phyloP scores from a whole-genome alignment of 2,329 filamentous ascomycete genomes.

The Penicillium sp. region DNA sequence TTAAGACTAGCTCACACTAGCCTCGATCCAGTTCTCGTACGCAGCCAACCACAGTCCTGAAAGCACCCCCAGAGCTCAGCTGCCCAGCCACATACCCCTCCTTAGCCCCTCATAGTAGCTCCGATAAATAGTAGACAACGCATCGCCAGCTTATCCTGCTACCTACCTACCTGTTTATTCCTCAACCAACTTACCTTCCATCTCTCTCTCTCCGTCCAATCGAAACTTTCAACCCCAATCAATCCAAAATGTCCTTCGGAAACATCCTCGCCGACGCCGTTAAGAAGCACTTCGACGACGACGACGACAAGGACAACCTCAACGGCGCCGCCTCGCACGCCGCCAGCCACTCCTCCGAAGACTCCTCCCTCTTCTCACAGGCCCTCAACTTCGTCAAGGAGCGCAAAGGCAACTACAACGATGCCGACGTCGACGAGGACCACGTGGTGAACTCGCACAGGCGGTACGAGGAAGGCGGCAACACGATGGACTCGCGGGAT shows the following conservation, averaged over 20 bases:
- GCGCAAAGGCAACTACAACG: slow-evolving; percentile 54
- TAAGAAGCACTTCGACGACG: slow-evolving; percentile 20
- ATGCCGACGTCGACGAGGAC: slow-evolving; percentile 64
- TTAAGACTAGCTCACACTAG: not conserved
- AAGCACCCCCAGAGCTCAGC: slow-evolving; percentile 9
- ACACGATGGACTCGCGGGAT: slow-evolving; percentile 49
- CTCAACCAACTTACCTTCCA: not conserved
- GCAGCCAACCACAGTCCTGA: not conserved
- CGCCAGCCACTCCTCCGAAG: slow-evolving; percentile 56
- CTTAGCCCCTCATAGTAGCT: slow-evolving; percentile 2
- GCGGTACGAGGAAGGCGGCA: slow-evolving; percentile 63
- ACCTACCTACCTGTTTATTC: not conserved
- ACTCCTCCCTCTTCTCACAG: slow-evolving; percentile 60
- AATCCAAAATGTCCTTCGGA: slow-evolving; percentile 30
- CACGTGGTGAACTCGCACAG: slow-evolving; percentile 76
- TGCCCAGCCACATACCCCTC: slow-evolving; percentile 14
- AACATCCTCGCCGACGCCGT: slow-evolving; percentile 23
- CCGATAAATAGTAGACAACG: slow-evolving; percentile 16
- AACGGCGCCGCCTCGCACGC: slow-evolving; percentile 61
- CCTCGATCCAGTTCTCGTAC: not conserved
- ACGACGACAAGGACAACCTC: slow-evolving; percentile 52
- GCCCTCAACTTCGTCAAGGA: slow-evolving; percentile 59
- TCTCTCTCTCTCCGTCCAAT: not conserved
- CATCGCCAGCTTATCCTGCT: not conserved
- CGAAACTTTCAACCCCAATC: not conserved